Base-by-base conservation (phyloP, 2,329 filamentous ascomycete genomes). In the Botryotinia globosa region DNA sequence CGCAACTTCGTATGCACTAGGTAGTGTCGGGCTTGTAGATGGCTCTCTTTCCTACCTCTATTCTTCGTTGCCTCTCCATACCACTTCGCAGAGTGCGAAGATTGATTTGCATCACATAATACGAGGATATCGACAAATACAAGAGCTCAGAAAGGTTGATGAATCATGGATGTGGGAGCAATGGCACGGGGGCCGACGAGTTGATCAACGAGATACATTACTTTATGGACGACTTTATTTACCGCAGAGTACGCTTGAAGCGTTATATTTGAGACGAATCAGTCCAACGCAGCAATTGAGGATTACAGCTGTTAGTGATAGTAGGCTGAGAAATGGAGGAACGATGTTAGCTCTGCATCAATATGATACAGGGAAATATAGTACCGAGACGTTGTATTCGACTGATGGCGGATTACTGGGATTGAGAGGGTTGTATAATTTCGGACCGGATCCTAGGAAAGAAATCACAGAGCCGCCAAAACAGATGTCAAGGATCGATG, bases 11-110 rank as follows among this genome's bases (percentile, higher is more conserved):
- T 99, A 99, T 83, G 92, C 93, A 59, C 88, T 99, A 62, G 94
- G 94, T 74, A 97, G 91, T 59, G 88, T 97, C 25, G 96, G 95
- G 74, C 87, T 97, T 51, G 94, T 99, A 69, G 95, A 98, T 83
- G 96, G 96, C 81, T 97, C 94, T n/a, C 88, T 99, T 73, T 97
- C 94, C 22, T 99, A 98, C 83, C 89, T 99, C 71, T 98, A 97
- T 85, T 97, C 94, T 66, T 97, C 94, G 4, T 86, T 96, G 14
- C 90, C 94, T 20, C 87, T 98, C 72, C 84, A 86, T 56, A 90
- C 69, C 84, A 88, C 84, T 75, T 94, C 86, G 82, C 88, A 89
- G 82, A 97, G 93, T 77, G 90, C 91, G 65, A 85, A 88, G 34
- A 91, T 98, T 54, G 90, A 94, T 22, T 85, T 99, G 16, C 91